These are phyloP conservation scores for Blastomyces parvus DNA, from an alignment of 2,329 filamentous ascomycete species.

Conservation along the genomic window DNA sequence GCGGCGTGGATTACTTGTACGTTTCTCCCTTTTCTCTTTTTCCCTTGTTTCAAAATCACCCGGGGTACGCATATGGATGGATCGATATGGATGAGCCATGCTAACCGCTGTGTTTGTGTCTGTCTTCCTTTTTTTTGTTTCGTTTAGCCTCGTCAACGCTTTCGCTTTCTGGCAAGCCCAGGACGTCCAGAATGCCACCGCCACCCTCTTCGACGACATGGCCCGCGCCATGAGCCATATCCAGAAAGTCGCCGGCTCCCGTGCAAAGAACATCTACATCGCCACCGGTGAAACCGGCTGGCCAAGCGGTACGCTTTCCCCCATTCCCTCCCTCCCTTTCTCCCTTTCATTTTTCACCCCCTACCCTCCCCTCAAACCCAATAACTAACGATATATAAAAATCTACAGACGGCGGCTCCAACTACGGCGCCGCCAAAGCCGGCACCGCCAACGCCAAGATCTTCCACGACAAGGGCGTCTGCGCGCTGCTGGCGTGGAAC, in stretches of 20 bases:
- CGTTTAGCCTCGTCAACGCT: constrained; percentile 50
- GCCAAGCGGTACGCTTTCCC: constrained; percentile 43
- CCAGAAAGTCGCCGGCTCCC: constrained; percentile 47
- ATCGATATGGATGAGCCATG: not conserved
- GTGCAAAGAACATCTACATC: constrained; percentile 48
- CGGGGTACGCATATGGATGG: too few species aligned
- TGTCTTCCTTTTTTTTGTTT: not conserved
- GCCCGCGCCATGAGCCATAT: constrained; percentile 54
- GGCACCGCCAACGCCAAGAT: constrained; percentile 48
- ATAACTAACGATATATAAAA: not conserved
- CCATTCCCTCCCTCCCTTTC: not conserved
- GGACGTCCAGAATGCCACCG: constrained; percentile 47
- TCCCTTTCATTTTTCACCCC: not conserved
- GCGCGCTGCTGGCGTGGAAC: constrained; percentile 55
- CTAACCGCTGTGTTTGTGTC: not conserved
- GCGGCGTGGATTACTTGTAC: constrained; percentile 51
- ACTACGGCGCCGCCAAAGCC: constrained; percentile 54
- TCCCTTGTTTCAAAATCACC: too few species aligned
- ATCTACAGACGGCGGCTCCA: constrained; percentile 42
- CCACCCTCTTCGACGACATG: constrained; percentile 59
- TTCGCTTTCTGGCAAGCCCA: constrained; percentile 66
- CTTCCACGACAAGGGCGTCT: constrained; percentile 55
- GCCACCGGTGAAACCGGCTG: constrained; percentile 62
- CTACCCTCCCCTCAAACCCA: not conserved
- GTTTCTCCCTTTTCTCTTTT: not conserved